Evolutionary conservation across 257 asterid genomes (phyloP), one percentile per base, ranked within the genome.

Genomic region (Scutellaria minor): DNA sequence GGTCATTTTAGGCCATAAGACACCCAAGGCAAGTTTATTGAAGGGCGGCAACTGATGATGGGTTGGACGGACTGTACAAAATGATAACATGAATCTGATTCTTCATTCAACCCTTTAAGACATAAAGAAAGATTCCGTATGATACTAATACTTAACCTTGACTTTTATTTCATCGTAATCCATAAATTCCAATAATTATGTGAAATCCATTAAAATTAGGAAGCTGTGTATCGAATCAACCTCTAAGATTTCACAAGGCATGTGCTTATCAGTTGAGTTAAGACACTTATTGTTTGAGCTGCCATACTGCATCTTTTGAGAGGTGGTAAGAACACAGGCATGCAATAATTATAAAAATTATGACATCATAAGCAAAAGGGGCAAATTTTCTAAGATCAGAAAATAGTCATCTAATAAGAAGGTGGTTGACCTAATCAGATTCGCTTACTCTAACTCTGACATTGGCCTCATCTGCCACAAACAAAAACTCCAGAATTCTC

Each of bases 201-300:
- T 22, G 42, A 46, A 7, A 63, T 44, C 35, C 20, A 63, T 62
- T 14, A 9, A 44, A 73, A 54, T 14, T 5, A 37, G 52, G 61
- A 66, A 68, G 47, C 10, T 46, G 68, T 45, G 37, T 37, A 61
- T 10, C 45, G 54, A 73, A 15, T 31, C 7, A 37, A 68, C 39
- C 68, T 46, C 68, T 56, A 66, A 65, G 70, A 71, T 68, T 73
- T 51, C 44, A 70, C 71, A 56, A 57, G 48, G 50, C 53, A 55
- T 69, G 40, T 22, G 22, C 41, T 18, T 40, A 42, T 51, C n/a
- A 64, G 60, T 53, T 67, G 9, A 64, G 51, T 42, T 10, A 24
- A 18, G 10, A 62, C 12, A 6, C 13, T 10, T 53, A 6, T 24
- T 46, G 46, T 20, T 54, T 47, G 66, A 31, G 67, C 12, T 22